Conservation (phyloP, 345 rosid genomes). For the Anastatica hierochuntica region DNA sequence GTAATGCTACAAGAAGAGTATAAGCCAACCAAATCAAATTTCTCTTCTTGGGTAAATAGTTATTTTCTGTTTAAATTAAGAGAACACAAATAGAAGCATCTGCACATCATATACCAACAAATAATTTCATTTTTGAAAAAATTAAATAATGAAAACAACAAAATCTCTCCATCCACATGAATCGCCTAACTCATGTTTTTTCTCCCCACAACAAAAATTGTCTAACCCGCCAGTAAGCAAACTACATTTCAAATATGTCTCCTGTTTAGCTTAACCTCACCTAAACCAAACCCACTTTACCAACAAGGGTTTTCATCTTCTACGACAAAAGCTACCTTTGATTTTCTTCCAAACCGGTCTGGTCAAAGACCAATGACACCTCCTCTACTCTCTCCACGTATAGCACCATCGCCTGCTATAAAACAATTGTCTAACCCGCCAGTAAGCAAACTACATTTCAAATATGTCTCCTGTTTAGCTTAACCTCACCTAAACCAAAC, state of each 20-base stretch:
- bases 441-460: no score
- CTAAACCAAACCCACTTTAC: not conserved
- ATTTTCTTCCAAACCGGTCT: conserved; percentile 18
- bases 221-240: no score
- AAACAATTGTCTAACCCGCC: no score
- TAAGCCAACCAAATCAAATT: no score
- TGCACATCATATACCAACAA: conserved; percentile 15
- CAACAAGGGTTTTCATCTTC: conserved; percentile 2
- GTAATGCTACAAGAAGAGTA: no score
- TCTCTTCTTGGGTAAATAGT: no score
- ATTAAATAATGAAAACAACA: conserved; percentile 18
- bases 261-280: conserved; percentile 16
- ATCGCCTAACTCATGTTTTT: conserved; percentile 17
- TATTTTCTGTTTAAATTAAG: not conserved
- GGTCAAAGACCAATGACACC: conserved; percentile 7
- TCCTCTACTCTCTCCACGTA: conserved; percentile 3
- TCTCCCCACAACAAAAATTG: conserved; percentile 9
- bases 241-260: conserved; percentile 13
- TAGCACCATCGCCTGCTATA: conserved; percentile 7
- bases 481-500: conserved; percentile 15
- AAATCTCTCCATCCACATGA: conserved; percentile 28
- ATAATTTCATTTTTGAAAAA: not conserved
- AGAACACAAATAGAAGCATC: conserved; percentile 6
- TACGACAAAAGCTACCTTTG: conserved; percentile 18
- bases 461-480: conserved; percentile 14